phyloP scores from a whole-genome alignment of 495 filamentous ascomycete species.

The Xylaria venustula region DNA sequence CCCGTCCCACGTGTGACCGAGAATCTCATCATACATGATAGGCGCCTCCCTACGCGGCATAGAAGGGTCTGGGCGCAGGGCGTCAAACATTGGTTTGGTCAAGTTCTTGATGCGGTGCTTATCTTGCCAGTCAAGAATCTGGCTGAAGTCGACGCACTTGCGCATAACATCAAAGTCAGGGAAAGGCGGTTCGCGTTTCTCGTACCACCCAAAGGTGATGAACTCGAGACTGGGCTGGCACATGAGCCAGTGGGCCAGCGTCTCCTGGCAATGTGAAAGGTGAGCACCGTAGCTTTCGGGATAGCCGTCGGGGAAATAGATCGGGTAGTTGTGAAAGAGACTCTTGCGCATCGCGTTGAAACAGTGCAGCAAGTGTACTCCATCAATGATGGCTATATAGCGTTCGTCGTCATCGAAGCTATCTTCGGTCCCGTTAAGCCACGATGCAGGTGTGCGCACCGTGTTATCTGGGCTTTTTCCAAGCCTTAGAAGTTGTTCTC shows the following conservation, averaged over 20 bases:
- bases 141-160: conserved; percentile 10
- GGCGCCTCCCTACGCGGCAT: neutral
- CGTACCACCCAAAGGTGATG: conserved; percentile 20
- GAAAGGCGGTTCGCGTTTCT: conserved; percentile 22
- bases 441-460: neutral
- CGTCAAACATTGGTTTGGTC: neutral
- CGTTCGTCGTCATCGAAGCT: neutral
- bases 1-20: neutral
- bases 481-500: neutral
- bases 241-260: conserved; percentile 25
- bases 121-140: neutral
- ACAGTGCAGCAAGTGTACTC: neutral
- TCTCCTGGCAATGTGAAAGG: conserved; percentile 24
- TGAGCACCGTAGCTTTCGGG: neutral
- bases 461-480: neutral
- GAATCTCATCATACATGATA: neutral
- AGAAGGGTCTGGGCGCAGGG: neutral
- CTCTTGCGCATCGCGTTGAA: neutral
- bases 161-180: conserved; percentile 23
- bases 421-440: neutral
- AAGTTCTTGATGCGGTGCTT: neutral
- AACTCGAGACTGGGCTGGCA: conserved; percentile 27
- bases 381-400: neutral
- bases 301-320: neutral
- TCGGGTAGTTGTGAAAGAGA: neutral